Conservation (phyloP, 2,329 filamentous ascomycete species). For the Trichocomaceae sp. region DNA sequence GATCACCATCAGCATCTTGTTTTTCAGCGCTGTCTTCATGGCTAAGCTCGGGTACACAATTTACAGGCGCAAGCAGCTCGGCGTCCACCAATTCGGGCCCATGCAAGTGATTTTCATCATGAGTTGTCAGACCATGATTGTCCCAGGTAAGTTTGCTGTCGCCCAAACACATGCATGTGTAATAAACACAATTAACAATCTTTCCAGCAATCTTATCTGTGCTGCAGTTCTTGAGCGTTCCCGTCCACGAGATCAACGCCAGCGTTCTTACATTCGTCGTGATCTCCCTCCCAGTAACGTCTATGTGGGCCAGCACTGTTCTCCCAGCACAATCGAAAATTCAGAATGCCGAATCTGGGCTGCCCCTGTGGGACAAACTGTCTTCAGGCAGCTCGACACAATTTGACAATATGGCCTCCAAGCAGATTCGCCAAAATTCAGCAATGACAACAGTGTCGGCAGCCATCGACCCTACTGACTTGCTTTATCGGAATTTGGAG, state of each 20-base stretch:
- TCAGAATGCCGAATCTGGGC: slow-evolving; percentile 5
- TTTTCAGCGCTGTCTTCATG: slow-evolving; percentile 57
- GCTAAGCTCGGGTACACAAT: slow-evolving; percentile 56
- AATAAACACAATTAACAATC: slow-evolving; percentile 11
- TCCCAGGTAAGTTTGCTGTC: slow-evolving; percentile 50
- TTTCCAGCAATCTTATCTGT: slow-evolving; percentile 53
- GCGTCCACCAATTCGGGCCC: slow-evolving; percentile 55
- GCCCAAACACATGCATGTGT: slow-evolving; percentile 4
- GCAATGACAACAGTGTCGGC: background rate
- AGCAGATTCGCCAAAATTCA: slow-evolving; percentile 16
- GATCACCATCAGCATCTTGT: slow-evolving; percentile 52
- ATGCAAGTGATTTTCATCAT: slow-evolving; percentile 64
- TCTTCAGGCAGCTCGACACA: background rate
- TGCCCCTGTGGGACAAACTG: slow-evolving; percentile 10
- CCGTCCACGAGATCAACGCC: slow-evolving; percentile 49
- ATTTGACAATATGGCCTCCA: background rate
- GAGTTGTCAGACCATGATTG: slow-evolving; percentile 59
- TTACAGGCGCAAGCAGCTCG: slow-evolving; percentile 48
- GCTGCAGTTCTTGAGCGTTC: slow-evolving; percentile 45
- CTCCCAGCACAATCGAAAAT: slow-evolving; percentile 19
- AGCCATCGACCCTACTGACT: background rate
- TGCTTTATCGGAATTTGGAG: slow-evolving; percentile 8
- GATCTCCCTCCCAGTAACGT: slow-evolving; percentile 59
- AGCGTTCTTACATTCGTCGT: slow-evolving; percentile 53
- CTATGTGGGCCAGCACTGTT: slow-evolving; percentile 55